A percentile compares a stretch with the other conserved stretches of the same genome.
phyloP scores from a whole-genome alignment of 768 basidiomycete genomes.

The Lentinula raphanica region DNA sequence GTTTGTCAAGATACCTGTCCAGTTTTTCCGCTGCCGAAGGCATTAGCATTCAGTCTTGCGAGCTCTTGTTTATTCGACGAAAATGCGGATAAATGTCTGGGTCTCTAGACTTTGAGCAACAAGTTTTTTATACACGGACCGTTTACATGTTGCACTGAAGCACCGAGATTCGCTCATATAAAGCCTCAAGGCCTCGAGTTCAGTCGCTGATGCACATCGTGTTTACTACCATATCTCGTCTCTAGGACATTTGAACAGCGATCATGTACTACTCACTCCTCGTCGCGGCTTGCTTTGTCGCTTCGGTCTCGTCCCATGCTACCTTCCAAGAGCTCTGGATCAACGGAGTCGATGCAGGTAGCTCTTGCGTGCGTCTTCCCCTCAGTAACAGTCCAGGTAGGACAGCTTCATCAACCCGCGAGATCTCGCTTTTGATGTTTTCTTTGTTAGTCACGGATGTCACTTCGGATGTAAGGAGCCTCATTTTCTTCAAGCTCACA shows the following conservation, averaged over 20 bases:
- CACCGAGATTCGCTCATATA: neutral
- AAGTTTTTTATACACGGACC: neutral
- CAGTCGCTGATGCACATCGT: neutral
- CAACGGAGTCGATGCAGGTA: constrained; percentile 42
- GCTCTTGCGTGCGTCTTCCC: constrained; percentile 40
- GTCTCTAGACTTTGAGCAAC: neutral
- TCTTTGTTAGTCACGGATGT: constrained; percentile 2
- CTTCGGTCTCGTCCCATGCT: constrained; percentile 39
- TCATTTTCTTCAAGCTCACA: too few relatives aligned
- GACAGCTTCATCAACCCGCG: constrained; percentile 8
- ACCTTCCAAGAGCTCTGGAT: constrained; percentile 54
- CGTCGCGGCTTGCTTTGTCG: constrained; percentile 1
- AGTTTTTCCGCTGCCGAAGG: constrained; percentile 1
- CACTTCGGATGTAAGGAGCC: neutral
- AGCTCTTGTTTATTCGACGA: neutral
- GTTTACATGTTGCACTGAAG: neutral
- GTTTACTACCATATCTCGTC: neutral
- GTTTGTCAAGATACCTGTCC: neutral
- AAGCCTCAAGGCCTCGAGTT: neutral
- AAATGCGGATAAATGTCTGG: neutral
- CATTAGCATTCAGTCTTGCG: neutral
- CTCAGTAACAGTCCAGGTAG: constrained; percentile 42
- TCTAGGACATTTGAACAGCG: neutral
- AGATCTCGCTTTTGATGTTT: neutral
- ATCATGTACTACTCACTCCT: constrained; percentile 4